Conservation (phyloP, 2,329 filamentous ascomycete species). For the Colletotrichum sp. region DNA sequence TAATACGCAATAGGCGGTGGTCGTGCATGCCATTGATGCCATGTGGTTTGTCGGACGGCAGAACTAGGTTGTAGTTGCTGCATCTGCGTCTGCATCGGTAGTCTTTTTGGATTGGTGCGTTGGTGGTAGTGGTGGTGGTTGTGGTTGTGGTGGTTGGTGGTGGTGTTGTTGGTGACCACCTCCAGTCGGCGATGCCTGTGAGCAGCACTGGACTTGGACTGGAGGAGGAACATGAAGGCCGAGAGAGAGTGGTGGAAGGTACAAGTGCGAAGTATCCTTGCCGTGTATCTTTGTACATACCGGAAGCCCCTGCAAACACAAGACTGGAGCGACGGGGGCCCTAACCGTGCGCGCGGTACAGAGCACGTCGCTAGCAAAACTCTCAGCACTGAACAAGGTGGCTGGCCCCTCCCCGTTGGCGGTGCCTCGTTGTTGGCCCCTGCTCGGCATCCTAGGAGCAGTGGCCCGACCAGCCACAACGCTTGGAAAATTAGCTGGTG, state of each 20-base stretch:
- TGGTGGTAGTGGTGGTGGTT: background rate
- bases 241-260: background rate
- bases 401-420: conserved; percentile 3
- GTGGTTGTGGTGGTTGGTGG: background rate
- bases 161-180: background rate
- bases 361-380: conserved; percentile 9
- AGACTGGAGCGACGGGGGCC: conserved; percentile 3
- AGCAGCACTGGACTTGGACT: background rate
- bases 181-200: background rate
- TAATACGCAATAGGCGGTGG: background rate
- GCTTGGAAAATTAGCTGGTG: background rate
- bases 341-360: conserved; percentile 31
- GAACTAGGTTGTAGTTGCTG: background rate
- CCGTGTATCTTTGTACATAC: background rate
- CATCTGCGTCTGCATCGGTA: background rate
- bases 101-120: background rate
- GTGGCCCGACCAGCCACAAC: conserved; percentile 9
- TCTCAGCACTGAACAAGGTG: background rate
- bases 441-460: background rate
- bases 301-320: background rate
- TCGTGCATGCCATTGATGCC: background rate
- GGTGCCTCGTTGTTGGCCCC: background rate
- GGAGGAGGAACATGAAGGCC: background rate
- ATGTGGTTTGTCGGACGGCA: background rate
- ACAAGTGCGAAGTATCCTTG: background rate